Evolutionary conservation across 2,329 filamentous ascomycete species (phyloP).

Genomic region (Fusarium domesticum): DNA sequence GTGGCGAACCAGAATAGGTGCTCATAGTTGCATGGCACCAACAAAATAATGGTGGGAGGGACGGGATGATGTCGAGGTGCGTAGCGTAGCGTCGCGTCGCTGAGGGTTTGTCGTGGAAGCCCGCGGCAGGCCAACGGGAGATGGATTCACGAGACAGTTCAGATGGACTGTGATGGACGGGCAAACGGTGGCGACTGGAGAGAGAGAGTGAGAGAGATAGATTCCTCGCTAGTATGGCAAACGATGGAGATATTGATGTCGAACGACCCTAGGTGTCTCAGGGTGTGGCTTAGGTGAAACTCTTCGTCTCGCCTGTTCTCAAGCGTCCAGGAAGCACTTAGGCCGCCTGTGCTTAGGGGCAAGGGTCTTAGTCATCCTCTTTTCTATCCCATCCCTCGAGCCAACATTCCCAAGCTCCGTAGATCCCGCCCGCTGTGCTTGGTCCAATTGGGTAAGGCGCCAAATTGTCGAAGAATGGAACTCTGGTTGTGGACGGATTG

Average conservation of each 20-base stretch:
- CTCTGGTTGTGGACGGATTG: too few relatives aligned
- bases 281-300: conserved; percentile 16
- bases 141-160: conserved; percentile 3
- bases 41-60: conserved; percentile 5
- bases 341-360: too few relatives aligned
- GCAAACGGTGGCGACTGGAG: not conserved
- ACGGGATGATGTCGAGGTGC: conserved; percentile 3
- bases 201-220: not conserved
- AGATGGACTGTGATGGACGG: not conserved
- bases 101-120: not conserved
- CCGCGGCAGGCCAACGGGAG: conserved; percentile 12
- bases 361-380: too few relatives aligned
- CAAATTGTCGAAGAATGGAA: too few relatives aligned
- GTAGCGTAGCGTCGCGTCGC: conserved; percentile 1
- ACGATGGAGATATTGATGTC: conserved; percentile 11
- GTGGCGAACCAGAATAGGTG: conserved; percentile 8
- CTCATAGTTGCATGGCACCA: conserved; percentile 25
- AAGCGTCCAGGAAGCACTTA: conserved; percentile 6
- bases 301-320: conserved; percentile 12
- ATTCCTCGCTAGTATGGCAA: conserved; percentile 1
- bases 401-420: too few relatives aligned
- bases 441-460: too few relatives aligned
- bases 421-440: too few relatives aligned
- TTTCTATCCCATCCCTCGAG: too few relatives aligned
- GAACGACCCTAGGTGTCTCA: conserved; percentile 14